phyloP scores from a whole-genome alignment of 2,329 filamentous ascomycete species.

The Bretziella fagacearum region DNA sequence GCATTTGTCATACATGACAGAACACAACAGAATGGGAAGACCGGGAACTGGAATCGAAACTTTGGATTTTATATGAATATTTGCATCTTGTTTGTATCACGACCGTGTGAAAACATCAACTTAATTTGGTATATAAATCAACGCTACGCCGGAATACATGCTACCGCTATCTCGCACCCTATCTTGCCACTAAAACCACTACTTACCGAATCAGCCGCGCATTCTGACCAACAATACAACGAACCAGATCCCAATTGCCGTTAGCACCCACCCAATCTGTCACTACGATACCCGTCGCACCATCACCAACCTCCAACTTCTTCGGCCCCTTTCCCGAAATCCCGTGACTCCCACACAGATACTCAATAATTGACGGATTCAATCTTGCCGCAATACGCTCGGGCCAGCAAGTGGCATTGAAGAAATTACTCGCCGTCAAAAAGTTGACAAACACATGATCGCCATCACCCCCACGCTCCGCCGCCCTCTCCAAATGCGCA shows the following conservation, averaged over 20 bases:
- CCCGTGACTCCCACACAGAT: constrained; percentile 41
- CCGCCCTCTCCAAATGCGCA: constrained; percentile 60
- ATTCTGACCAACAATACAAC: constrained; percentile 85
- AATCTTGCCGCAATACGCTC: constrained; percentile 76
- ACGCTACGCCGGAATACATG: too few species aligned
- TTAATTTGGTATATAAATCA: too few species aligned
- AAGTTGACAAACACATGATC: constrained; percentile 58
- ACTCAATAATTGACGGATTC: constrained; percentile 57
- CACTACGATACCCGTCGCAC: constrained; percentile 71
- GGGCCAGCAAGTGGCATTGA: constrained; percentile 81
- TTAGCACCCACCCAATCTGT: constrained; percentile 82
- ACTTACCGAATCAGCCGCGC: constrained; percentile 39
- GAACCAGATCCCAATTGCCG: constrained; percentile 80
- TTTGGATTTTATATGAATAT: neutral
- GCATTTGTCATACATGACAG: neutral
- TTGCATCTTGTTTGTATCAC: neutral
- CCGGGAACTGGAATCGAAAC: constrained; percentile 4
- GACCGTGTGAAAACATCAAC: too few species aligned
- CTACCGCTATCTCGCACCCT: too few species aligned
- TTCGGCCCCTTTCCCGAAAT: constrained; percentile 32
- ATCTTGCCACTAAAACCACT: too few species aligned
- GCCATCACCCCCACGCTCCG: constrained; percentile 23
- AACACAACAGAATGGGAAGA: constrained; percentile 1
- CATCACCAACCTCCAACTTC: constrained; percentile 44
- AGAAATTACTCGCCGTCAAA: constrained; percentile 82